phyloP scores from a whole-genome alignment of 2,329 filamentous ascomycete genomes.

The Aspergillus ustus region DNA sequence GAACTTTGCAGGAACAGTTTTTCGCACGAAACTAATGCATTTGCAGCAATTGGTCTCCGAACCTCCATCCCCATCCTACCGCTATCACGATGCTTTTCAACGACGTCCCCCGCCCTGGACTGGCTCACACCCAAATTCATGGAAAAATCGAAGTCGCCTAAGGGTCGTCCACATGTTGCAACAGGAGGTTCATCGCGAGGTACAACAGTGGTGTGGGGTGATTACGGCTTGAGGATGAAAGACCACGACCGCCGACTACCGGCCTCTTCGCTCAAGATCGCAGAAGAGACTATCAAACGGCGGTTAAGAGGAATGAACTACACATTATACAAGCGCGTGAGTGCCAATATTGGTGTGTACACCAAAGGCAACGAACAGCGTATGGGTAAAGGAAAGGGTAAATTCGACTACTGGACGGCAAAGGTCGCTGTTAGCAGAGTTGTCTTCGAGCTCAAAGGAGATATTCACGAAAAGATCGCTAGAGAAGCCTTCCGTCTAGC shows the following conservation, averaged over 20 bases:
- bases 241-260: conserved; percentile 93
- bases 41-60: conserved; percentile 30
- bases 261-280: conserved; percentile 82
- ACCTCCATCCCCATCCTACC: conserved; percentile 37
- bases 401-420: conserved; percentile 94
- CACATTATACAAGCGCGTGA: conserved; percentile 86
- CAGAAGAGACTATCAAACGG: conserved; percentile 90
- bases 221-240: conserved; percentile 90
- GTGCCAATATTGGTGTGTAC: conserved; percentile 93
- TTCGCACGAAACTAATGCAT: conserved; percentile 2
- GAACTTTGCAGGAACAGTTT: not conserved
- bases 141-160: conserved; percentile 84
- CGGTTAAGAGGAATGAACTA: conserved; percentile 90
- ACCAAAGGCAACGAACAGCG: conserved; percentile 93
- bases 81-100: conserved; percentile 71
- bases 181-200: conserved; percentile 91
- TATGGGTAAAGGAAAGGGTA: conserved; percentile 99
- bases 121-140: conserved; percentile 84
- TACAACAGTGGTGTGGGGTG: conserved; percentile 94
- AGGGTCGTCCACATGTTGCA: conserved; percentile 83
- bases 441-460: conserved; percentile 88
- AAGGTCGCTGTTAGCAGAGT: conserved; percentile 89
- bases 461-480: conserved; percentile 91
- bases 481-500: conserved; percentile 92
- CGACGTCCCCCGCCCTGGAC: conserved; percentile 63